These are phyloP conservation scores for Paramecium primaurelia DNA, from an alignment of 73 alveolate species.

Conservation along the genomic window DNA sequence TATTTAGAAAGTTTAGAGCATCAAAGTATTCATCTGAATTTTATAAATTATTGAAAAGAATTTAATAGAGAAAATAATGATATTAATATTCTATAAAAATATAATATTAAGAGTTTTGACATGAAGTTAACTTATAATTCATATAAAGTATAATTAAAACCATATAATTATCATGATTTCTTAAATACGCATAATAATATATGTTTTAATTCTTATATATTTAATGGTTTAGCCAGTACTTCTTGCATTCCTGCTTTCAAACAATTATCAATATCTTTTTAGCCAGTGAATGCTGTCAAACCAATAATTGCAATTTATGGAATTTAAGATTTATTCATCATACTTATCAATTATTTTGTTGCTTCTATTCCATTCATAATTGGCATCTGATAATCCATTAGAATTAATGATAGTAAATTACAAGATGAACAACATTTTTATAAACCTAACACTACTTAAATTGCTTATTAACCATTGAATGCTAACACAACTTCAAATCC, in stretches of 20 bases:
- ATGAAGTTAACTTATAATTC: background rate
- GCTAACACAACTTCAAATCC: background rate
- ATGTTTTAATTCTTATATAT: background rate
- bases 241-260: background rate
- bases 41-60: constrained; percentile 39
- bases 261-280: background rate
- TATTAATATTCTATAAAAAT: background rate
- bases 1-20: no score
- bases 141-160: background rate
- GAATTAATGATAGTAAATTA: background rate
- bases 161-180: background rate
- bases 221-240: background rate
- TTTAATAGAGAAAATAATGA: background rate
- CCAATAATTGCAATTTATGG: constrained; percentile 12
- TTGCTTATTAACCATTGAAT: background rate
- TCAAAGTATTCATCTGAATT: background rate
- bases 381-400: constrained; percentile 49
- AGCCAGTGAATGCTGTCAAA: background rate
- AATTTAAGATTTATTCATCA: background rate
- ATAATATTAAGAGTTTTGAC: background rate
- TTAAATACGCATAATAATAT: background rate
- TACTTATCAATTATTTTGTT: background rate
- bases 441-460: background rate
- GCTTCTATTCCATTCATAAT: background rate
- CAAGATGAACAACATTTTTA: background rate